Evolutionary conservation across 2,329 filamentous ascomycete species (phyloP).

Genomic region (Penicillium sp.): DNA sequence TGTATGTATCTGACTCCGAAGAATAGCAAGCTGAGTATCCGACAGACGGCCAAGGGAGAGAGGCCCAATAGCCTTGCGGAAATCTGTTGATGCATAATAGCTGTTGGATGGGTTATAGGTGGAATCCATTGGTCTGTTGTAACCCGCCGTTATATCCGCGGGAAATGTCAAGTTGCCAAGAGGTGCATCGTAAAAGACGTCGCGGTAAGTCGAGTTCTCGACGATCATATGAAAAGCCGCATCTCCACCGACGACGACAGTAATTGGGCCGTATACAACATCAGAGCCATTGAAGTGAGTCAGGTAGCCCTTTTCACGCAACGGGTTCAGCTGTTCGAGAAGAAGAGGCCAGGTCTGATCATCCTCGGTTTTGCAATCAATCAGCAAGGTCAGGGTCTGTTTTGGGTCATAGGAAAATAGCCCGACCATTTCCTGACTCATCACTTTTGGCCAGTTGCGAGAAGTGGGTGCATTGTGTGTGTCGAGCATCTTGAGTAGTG

Average conservation of each 20-base stretch:
- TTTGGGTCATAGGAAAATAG: conserved; percentile 56
- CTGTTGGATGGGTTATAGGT: conserved; percentile 58
- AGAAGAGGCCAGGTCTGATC: conserved; percentile 30
- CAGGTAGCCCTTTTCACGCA: conserved; percentile 47
- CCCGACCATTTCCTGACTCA: conserved; percentile 42
- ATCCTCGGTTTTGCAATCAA: conserved; percentile 67
- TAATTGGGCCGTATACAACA: conserved; percentile 43
- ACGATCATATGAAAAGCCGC: conserved; percentile 44
- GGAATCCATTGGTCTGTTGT: not conserved
- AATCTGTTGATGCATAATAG: conserved; percentile 65
- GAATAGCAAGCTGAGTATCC: conserved; percentile 43
- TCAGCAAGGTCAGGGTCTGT: conserved; percentile 61
- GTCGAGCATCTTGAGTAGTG: conserved; percentile 60
- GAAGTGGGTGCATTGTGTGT: conserved; percentile 44
- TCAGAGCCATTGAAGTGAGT: conserved; percentile 45
- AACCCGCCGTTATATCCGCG: not conserved
- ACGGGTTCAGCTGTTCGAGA: conserved; percentile 39
- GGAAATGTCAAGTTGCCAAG: conserved; percentile 30
- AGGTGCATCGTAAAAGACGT: conserved; percentile 53
- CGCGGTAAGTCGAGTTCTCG: conserved; percentile 43
- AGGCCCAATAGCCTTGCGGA: conserved; percentile 54
- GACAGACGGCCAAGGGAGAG: conserved; percentile 52
- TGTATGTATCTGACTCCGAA: conserved; percentile 49
- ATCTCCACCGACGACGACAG: conserved; percentile 51
- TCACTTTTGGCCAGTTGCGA: not conserved